Evolutionary conservation across 2,329 filamentous ascomycete genomes (phyloP).

Genomic region (Talaromyces amestolkiae): DNA sequence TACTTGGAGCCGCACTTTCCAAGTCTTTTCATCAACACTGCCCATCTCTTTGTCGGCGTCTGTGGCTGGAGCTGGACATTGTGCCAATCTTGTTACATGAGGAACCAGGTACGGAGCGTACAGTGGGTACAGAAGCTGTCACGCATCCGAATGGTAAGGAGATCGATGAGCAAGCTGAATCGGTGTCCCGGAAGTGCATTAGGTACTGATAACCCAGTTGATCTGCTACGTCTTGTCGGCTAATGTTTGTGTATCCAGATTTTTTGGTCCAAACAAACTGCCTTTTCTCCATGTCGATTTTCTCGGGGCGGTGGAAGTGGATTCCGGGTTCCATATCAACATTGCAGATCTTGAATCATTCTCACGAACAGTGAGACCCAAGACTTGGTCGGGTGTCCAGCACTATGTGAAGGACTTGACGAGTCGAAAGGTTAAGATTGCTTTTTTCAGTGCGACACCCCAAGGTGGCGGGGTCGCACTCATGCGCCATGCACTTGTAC

Average conservation of each 20-base stretch:
- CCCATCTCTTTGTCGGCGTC: not conserved
- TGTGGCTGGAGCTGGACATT: not conserved
- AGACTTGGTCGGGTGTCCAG: constrained; percentile 65
- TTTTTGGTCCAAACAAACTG: not conserved
- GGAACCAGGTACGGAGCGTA: not conserved
- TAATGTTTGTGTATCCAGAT: not conserved
- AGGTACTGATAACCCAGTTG: not conserved
- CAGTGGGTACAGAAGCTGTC: not conserved
- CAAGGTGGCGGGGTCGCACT: not conserved
- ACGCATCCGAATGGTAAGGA: not conserved
- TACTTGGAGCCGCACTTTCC: not conserved
- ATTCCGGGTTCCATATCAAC: constrained; percentile 62
- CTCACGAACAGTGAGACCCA: constrained; percentile 56
- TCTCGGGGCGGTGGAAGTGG: constrained; percentile 59
- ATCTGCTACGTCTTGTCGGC: not conserved
- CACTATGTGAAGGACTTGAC: constrained; percentile 43
- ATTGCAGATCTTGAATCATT: constrained; percentile 60
- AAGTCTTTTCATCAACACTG: not conserved
- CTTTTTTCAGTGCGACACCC: not conserved
- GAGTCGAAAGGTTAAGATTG: not conserved
- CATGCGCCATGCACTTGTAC: not conserved
- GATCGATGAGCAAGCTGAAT: not conserved
- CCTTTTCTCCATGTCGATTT: not conserved
- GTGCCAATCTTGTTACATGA: not conserved
- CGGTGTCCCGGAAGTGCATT: not conserved